Evolutionary conservation across 306 rosid genomes (phyloP), one percentile per base, ranked within the genome.

Genomic region (Benincasa hispida): DNA sequence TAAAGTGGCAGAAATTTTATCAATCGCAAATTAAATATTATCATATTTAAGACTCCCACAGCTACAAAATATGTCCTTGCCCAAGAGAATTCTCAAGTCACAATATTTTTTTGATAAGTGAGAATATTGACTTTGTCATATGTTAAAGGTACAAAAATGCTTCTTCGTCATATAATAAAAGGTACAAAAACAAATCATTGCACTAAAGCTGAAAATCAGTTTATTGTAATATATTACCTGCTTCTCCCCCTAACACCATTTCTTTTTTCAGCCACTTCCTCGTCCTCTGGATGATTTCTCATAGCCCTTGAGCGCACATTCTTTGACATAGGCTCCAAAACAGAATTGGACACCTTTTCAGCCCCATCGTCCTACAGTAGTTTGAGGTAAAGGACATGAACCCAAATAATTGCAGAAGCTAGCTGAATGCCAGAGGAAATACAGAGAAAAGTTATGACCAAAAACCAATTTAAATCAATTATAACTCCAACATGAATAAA

Each of bases 371-470:
- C 99, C 99, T 95, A 95, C 99, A 95, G 99, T 89, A 92, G 99
- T 95, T 92, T 89, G 99, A 95, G 99, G 99, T 84, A 95, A 95
- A 92, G 96, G 98, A 88, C 92, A 95, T 95, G 99, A 95, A 88
- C 99, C 99, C 98, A 92, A 92, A 95, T 92, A 90, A 94, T 94
- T 92, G 99, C 93, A 92, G 99, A 94, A 94, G 97, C 98, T 90
- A 88, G 96, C 99, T 95, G 98, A 95, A 83, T 78, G 89, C 90
- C 88, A 88, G 87, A 87, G 84, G 90, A 87, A 92, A 92, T 92
- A 91, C 87, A 81, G 85, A 83, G 87, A 66, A 47, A 89, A 90
- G 98, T 95, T 90, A 95, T 89, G 87, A 87, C 87, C 88, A 86
- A 95, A 84, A 81, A 84, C 87, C 56, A 77, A 79, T 74, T 85